phyloP scores from a whole-genome alignment of 768 basidiomycete genomes.

The Candolleomyces eurysporus region DNA sequence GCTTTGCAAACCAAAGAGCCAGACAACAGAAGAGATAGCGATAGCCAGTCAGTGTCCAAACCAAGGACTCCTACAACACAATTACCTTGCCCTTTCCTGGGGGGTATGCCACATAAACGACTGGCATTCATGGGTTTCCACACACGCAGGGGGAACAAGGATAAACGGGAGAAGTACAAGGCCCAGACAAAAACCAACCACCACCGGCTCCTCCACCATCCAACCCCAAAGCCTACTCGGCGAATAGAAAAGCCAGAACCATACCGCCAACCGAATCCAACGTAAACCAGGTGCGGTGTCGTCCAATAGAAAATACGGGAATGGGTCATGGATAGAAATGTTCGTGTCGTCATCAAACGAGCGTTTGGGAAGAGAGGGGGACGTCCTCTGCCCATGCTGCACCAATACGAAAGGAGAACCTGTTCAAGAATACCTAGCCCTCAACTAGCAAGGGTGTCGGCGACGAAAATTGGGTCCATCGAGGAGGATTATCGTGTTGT shows the following conservation, averaged over 20 bases:
- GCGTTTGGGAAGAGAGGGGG: neutral
- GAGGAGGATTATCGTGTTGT: conserved; percentile 5
- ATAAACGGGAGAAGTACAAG: neutral
- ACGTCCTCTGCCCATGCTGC: conserved; percentile 10
- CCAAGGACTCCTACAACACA: neutral
- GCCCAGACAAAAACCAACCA: neutral
- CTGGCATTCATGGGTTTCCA: conserved; percentile 12
- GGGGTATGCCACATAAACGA: conserved; percentile 10
- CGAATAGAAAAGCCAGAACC: neutral
- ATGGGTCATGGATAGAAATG: neutral
- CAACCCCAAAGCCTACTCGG: neutral
- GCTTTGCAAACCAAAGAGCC: neutral
- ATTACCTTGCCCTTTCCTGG: conserved; percentile 1
- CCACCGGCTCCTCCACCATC: neutral
- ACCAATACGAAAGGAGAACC: conserved; percentile 3
- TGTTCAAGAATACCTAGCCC: conserved; percentile 10
- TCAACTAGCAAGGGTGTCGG: conserved; percentile 6
- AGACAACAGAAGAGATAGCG: neutral
- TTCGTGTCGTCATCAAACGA: conserved; percentile 11
- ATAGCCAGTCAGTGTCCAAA: conserved; percentile 1
- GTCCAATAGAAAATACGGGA: neutral
- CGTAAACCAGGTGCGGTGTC: neutral
- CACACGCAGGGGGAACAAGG: conserved; percentile 8
- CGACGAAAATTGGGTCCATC: conserved; percentile 10
- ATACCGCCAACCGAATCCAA: neutral